These are phyloP conservation scores for Monosporascus sp. DNA, from an alignment of 2,329 filamentous ascomycete genomes.

Conservation along the genomic window DNA sequence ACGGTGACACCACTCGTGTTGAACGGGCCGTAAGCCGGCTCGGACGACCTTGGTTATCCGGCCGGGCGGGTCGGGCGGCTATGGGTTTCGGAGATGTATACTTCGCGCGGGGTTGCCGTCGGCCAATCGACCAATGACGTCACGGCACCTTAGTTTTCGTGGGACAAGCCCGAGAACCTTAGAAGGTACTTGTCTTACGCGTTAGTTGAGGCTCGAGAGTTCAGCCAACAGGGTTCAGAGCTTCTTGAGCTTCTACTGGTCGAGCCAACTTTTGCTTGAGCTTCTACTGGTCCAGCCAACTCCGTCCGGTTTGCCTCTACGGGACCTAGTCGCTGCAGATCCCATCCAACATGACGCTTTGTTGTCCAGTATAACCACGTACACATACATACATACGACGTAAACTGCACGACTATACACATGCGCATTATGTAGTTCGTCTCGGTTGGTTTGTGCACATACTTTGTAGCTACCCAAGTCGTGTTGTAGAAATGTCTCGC, in stretches of 20 bases:
- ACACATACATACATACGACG: not conserved
- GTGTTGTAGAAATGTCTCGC: too few species aligned
- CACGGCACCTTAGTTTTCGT: not conserved
- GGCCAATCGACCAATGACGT: not conserved
- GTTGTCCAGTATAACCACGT: not conserved
- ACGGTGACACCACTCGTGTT: not conserved
- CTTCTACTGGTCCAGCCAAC: slow-evolving; percentile 1
- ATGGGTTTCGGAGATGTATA: not conserved
- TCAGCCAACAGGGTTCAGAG: slow-evolving; percentile 1
- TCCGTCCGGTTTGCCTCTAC: not conserved
- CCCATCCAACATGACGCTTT: not conserved
- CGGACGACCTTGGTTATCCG: not conserved
- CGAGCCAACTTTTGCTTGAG: not conserved
- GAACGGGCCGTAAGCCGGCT: not conserved
- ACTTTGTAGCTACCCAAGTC: too few species aligned
- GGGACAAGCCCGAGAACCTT: too few species aligned
- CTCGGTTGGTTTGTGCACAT: too few species aligned
- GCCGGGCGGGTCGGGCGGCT: not conserved
- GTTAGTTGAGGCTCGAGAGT: not conserved
- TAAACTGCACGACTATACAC: not conserved
- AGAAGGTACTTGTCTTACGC: not conserved
- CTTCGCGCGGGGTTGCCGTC: not conserved
- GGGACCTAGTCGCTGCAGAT: too few species aligned
- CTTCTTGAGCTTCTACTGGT: slow-evolving; percentile 7
- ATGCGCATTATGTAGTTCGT: too few species aligned